Base-by-base conservation (phyloP, 176 grass and related monocot species). In the Musa beccarii region DNA sequence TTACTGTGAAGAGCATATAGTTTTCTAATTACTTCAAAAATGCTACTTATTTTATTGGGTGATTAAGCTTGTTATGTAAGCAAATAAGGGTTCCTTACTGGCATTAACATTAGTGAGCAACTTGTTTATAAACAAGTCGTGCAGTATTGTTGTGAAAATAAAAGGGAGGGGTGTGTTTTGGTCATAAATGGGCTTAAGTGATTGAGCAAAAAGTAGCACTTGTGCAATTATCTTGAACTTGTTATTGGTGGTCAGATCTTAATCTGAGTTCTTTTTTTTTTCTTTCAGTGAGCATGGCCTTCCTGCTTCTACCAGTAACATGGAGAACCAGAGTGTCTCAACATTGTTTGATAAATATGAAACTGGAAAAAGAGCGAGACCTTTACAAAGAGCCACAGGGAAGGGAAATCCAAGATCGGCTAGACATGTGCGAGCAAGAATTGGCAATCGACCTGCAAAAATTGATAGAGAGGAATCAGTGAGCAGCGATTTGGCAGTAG, bases 351-450 rank as follows among this genome's bases (percentile, higher is more conserved):
- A 69, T 68, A 87, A 81, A 85, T 71, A 55, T 77, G 71, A 52
- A 69, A 75, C 78, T 26, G 86, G 84, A 79, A 97, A 97, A 93
- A 89, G 90, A 86, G 71, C 70, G 24, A 82, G 78, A 62, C 15
- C 72, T 14, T 13, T 79, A 9, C 71, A 54, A 59, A 80, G 49
- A 64, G 74, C 29, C 69, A 79, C 71, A 72, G 59, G 77, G 57
- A 90, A 71, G 80, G 79, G 64, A 81, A 81, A 64, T 81, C 68
- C 86, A 79, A 97, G 71, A 85, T 84, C 74, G 11, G 66, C 75
- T 49, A 78, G 68, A 72, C 73, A 57, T 89, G 81, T 75, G 74
- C 81, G 80, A 73, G 84, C 82, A 43, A 92, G 88, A 72, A 85
- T 82, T 85, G 93, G 84, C 51, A 90, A 81, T 49, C 63, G 74